These are phyloP conservation scores for Chlamydomonas applanata DNA, from an alignment of 139 green algal species.

Conservation along the genomic window DNA sequence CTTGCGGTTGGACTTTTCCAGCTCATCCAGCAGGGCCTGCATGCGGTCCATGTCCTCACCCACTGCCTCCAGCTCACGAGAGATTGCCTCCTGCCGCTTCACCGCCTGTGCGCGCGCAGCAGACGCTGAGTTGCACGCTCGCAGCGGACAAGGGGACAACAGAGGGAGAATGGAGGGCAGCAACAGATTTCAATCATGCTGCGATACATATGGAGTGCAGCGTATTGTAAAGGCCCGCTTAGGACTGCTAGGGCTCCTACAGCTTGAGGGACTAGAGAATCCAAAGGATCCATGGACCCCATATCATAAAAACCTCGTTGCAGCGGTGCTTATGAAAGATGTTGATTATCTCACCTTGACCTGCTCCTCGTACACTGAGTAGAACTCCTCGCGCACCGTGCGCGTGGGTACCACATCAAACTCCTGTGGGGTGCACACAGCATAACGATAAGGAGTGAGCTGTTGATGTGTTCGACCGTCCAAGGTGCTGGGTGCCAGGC, in stretches of 20 bases:
- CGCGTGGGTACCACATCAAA: constrained; percentile 90
- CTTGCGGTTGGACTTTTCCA: constrained; percentile 80
- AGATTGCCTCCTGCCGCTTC: constrained; percentile 70
- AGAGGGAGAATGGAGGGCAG: too few relatives aligned
- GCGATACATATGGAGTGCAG: too few relatives aligned
- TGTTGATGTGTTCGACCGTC: too few relatives aligned
- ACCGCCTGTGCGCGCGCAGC: constrained; percentile 32
- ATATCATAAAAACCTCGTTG: too few relatives aligned
- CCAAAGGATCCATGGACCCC: too few relatives aligned
- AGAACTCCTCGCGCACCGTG: constrained; percentile 97
- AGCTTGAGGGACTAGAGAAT: too few relatives aligned
- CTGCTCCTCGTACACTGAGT: constrained; percentile 77
- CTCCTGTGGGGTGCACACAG: constrained; percentile 68
- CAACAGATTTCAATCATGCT: too few relatives aligned
- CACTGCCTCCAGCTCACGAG: constrained; percentile 78
- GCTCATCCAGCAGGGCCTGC: constrained; percentile 84
- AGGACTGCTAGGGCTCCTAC: too few relatives aligned
- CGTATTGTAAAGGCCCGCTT: too few relatives aligned
- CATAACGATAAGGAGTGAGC: too few relatives aligned
- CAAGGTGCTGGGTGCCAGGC: too few relatives aligned
- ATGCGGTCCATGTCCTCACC: constrained; percentile 92
- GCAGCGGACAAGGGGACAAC: neutral
- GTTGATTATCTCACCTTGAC: constrained; percentile 68
- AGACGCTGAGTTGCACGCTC: neutral
- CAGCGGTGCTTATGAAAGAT: too few relatives aligned